These are phyloP conservation scores for Pseudocercospora eumusae DNA, from an alignment of 2,329 filamentous ascomycete species.

Conservation along the genomic window DNA sequence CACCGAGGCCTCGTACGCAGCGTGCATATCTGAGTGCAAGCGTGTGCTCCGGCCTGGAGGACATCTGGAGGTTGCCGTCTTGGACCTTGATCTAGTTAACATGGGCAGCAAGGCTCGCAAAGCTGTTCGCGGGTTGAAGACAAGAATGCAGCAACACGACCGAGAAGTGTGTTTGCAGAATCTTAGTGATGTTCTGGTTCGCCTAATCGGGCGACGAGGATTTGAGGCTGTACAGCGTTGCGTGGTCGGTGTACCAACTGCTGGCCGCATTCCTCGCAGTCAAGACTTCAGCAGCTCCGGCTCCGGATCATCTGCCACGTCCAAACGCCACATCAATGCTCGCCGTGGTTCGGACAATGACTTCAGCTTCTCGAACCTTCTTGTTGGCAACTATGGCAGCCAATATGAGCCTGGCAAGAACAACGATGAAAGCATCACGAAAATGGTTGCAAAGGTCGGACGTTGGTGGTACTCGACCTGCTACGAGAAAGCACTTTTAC, in stretches of 20 bases:
- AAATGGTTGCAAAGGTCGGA: conserved; percentile 87
- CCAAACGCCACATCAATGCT: conserved; percentile 12
- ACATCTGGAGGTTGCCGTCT: conserved; percentile 74
- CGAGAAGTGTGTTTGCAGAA: conserved; percentile 61
- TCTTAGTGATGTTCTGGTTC: conserved; percentile 59
- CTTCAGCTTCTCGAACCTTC: conserved; percentile 34
- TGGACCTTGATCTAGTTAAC: conserved; percentile 79
- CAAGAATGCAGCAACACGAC: conserved; percentile 64
- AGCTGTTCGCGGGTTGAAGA: conserved; percentile 70
- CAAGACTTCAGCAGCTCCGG: conserved; percentile 37
- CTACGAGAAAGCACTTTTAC: conserved; percentile 66
- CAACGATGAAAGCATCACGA: conserved; percentile 81
- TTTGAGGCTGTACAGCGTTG: conserved; percentile 74
- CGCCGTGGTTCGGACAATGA: background rate
- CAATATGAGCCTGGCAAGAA: conserved; percentile 37
- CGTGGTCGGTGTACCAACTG: conserved; percentile 75
- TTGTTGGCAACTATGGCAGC: conserved; percentile 53
- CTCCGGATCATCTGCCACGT: conserved; percentile 29
- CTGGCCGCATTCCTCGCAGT: conserved; percentile 48
- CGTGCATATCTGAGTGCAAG: conserved; percentile 72
- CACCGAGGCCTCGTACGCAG: conserved; percentile 67
- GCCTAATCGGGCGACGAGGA: conserved; percentile 66
- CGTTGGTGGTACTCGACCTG: conserved; percentile 96
- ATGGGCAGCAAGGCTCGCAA: conserved; percentile 73
- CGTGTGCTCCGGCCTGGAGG: conserved; percentile 77